Evolutionary conservation across 306 rosid species (phyloP), one percentile per base, ranked within the genome.

Genomic region (Rosa lucieae): DNA sequence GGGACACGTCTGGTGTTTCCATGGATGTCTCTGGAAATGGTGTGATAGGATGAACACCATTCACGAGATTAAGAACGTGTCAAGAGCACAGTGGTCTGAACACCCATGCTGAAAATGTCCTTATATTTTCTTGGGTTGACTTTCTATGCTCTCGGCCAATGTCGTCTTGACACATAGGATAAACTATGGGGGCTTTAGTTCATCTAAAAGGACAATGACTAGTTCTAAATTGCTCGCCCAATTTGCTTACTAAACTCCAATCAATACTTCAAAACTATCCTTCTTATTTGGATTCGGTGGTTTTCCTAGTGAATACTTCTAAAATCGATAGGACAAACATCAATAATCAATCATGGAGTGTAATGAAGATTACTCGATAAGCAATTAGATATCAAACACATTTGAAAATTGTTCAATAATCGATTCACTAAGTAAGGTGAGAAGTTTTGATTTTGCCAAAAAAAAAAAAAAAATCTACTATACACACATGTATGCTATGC

Each of bases 11-110:
- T 40, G 44, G 49, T 3, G 39, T 69, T 75, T 75, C 43, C 47
- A 74, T 72, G 67, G 72, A 9, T 8, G 76, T 75, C 83, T 77
- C 47, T 47, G 44, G 37, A 69, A 56, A 21, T 63, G 70, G 40
- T 3, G 40, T 13, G 49, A 75, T 61, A 44, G 52, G 58, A 66
- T 70, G 78, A 73, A 62, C 71, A 76, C 29, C 78, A 59, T 70
- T 81, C 85, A 78, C 80, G 86, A 76, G 88, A 86, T 39, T 7
- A 37, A 14, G 32, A 11, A 61, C 79, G 80, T 79, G 86, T 61
- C 84, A 9, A 14, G 37, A 62, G 42, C 23, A 39, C 5, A 70
- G 55, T 75, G 82, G 79, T 49, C 35, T 5, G 23, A 44, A 15
- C 23, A 17, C 47, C 23, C 11, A 12, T 29, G 63, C 23, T 11